A percentile compares a stretch with the other conserved stretches of the same genome.
These are phyloP conservation scores for Colletotrichum liaoningense DNA, from an alignment of 2,329 filamentous ascomycete species.

Conservation along the genomic window DNA sequence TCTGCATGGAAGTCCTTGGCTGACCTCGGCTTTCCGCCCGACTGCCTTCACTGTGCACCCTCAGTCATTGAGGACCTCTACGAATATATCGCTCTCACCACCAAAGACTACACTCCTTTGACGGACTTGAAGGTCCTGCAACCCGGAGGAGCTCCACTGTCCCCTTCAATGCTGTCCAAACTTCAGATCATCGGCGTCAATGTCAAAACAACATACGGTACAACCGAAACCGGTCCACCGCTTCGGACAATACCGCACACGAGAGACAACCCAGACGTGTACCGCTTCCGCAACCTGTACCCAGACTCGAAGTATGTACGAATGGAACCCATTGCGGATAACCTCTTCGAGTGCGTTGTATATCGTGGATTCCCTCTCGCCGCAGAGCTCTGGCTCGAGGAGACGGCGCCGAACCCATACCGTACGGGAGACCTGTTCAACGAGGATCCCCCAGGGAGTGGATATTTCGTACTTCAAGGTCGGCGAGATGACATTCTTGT, in stretches of 20 bases:
- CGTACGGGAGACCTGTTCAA: conserved; percentile 22
- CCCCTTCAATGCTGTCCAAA: background rate
- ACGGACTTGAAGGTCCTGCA: conserved; percentile 20
- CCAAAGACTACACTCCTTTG: conserved; percentile 14
- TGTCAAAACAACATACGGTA: conserved; percentile 30
- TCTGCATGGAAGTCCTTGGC: conserved; percentile 11
- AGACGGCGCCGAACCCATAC: conserved; percentile 11
- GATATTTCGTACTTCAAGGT: conserved; percentile 23
- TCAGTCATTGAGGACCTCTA: conserved; percentile 25
- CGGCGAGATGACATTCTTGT: conserved; percentile 20
- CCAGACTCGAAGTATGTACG: conserved; percentile 11
- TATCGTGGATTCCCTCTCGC: conserved; percentile 19
- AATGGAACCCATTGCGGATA: conserved; percentile 15
- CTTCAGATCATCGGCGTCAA: conserved; percentile 16
- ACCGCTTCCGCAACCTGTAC: conserved; percentile 27
- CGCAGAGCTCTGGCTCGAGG: conserved; percentile 20
- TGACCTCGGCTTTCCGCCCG: background rate
- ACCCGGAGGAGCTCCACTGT: conserved; percentile 13
- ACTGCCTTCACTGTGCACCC: conserved; percentile 27
- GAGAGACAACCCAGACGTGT: conserved; percentile 24
- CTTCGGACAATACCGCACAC: conserved; percentile 23
- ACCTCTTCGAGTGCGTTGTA: conserved; percentile 22
- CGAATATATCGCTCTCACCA: conserved; percentile 23
- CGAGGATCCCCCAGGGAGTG: conserved; percentile 13
- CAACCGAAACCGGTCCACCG: conserved; percentile 18